Evolutionary conservation across 2,329 filamentous ascomycete species (phyloP).

Genomic region (Phialocephala subalpina): DNA sequence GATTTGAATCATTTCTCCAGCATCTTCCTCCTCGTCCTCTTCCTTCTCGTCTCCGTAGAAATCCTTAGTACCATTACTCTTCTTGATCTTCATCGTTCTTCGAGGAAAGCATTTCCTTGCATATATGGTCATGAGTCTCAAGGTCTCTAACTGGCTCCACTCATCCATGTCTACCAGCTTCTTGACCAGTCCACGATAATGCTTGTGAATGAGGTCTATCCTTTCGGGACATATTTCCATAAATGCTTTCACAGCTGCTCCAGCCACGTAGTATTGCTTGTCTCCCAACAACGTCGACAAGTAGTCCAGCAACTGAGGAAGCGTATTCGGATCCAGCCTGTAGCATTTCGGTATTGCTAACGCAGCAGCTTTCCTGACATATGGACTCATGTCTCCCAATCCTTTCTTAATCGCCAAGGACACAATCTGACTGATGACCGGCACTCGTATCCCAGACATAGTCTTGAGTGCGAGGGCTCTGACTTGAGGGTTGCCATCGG

Average conservation of each 20-base stretch:
- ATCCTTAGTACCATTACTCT: slow-evolving; percentile 57
- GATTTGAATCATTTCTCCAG: slow-evolving; percentile 59
- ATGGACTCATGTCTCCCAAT: slow-evolving; percentile 90
- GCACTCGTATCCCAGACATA: slow-evolving; percentile 97
- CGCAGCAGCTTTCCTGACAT: slow-evolving; percentile 91
- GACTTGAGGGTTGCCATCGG: slow-evolving; percentile 88
- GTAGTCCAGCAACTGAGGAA: slow-evolving; percentile 86
- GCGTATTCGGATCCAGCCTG: slow-evolving; percentile 83
- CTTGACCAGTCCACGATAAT: slow-evolving; percentile 84
- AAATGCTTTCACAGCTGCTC: slow-evolving; percentile 89
- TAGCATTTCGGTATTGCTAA: slow-evolving; percentile 97
- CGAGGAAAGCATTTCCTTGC: slow-evolving; percentile 87
- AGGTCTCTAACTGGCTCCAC: slow-evolving; percentile 89
- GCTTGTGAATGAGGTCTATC: slow-evolving; percentile 87
- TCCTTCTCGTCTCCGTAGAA: slow-evolving; percentile 81
- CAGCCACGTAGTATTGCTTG: slow-evolving; percentile 95
- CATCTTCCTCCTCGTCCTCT: slow-evolving; percentile 50
- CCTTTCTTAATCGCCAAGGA: slow-evolving; percentile 96
- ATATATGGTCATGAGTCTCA: slow-evolving; percentile 85
- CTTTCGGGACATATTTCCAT: slow-evolving; percentile 88
- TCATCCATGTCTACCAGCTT: slow-evolving; percentile 99
- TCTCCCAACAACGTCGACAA: slow-evolving; percentile 82
- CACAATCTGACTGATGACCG: slow-evolving; percentile 97
- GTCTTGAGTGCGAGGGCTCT: slow-evolving; percentile 92
- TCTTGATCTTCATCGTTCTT: slow-evolving; percentile 64